Evolutionary conservation across 345 rosid genomes (phyloP).

Genomic region (Mercurialis annua): DNA sequence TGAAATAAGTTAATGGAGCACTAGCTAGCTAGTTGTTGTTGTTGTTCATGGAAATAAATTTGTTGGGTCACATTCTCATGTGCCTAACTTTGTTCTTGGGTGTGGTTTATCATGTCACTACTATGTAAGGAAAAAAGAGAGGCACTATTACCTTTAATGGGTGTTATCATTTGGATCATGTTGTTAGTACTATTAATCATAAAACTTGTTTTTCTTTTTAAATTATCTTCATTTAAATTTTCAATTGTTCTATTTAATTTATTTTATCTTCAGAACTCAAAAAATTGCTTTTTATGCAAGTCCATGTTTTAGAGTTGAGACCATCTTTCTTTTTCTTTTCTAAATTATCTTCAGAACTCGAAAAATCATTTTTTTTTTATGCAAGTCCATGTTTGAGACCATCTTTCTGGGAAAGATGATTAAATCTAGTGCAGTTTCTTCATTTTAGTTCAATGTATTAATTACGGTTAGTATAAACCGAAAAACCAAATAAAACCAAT

Average conservation of each 20-base stretch:
- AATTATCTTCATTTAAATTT: neutral
- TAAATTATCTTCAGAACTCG: too few species aligned
- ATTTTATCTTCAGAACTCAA: neutral
- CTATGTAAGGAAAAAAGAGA: conserved; percentile 11
- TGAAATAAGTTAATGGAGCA: conserved; percentile 10
- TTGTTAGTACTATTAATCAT: neutral
- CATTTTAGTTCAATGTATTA: too few species aligned
- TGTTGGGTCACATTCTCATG: conserved; percentile 26
- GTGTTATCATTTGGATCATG: neutral
- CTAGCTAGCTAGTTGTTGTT: conserved; percentile 7
- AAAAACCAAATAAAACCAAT: too few species aligned
- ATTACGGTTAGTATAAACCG: too few species aligned
- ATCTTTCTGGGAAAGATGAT: too few species aligned
- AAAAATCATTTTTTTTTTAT: too few species aligned
- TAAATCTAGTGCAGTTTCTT: too few species aligned
- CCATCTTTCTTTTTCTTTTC: too few species aligned
- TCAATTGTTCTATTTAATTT: neutral
- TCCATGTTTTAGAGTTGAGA: too few species aligned
- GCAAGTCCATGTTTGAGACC: too few species aligned
- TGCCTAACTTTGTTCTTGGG: conserved; percentile 23
- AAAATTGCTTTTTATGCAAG: neutral
- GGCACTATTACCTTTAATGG: conserved; percentile 16
- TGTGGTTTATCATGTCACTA: conserved; percentile 18
- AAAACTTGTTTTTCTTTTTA: too few species aligned
- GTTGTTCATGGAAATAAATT: conserved; percentile 20